These are phyloP conservation scores for Auricularia sp. DNA, from an alignment of 768 basidiomycete species.

Conservation along the genomic window DNA sequence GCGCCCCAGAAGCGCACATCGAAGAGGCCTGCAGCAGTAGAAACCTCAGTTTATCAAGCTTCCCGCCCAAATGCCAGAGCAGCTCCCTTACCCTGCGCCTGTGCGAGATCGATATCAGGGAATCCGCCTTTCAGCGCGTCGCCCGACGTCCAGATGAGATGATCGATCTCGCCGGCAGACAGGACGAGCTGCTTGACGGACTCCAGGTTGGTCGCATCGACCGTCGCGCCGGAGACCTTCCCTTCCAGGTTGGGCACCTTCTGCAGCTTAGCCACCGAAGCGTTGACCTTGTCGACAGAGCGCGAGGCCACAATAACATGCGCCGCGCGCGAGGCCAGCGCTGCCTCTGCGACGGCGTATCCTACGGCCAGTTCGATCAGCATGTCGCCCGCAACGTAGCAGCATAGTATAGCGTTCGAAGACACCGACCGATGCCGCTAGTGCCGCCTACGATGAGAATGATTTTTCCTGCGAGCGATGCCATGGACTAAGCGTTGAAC, in stretches of 20 bases:
- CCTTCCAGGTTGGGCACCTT: neutral
- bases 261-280: neutral
- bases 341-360: neutral
- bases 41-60: neutral
- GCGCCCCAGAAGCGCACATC: constrained; percentile 14
- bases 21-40: constrained; percentile 6
- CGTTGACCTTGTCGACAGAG: neutral
- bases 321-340: neutral
- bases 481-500: neutral
- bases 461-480: constrained; percentile 6
- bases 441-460: constrained; percentile 7
- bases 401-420: too few species aligned
- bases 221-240: neutral
- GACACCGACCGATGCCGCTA: constrained; percentile 2
- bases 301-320: neutral
- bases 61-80: neutral
- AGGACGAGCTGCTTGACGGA: neutral
- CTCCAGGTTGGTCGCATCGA: neutral
- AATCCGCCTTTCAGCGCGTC: neutral
- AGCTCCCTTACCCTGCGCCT: constrained; percentile 1
- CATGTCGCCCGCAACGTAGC: neutral
- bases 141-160: neutral
- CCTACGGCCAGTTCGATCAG: neutral
- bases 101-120: constrained; percentile 1
- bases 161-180: neutral